Conservation (phyloP, 1,284 basidiomycete species). For the Ganoderma boninense region DNA sequence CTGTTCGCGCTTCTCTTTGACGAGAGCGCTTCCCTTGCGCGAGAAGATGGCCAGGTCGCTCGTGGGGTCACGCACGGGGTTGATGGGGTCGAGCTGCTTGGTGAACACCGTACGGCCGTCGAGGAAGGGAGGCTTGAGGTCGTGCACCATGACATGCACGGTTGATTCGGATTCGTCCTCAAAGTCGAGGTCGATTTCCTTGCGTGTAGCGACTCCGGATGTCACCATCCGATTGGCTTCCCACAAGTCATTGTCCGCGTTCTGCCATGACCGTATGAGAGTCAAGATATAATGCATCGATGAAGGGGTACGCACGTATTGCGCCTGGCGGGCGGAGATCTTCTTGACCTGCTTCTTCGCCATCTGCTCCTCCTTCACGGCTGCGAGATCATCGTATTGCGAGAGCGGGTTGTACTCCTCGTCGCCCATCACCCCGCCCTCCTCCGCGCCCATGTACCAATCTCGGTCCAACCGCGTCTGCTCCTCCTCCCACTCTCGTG, state of each 20-base stretch:
- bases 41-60: slow-evolving; percentile 96
- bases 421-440: slow-evolving; percentile 85
- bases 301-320: slow-evolving; percentile 74
- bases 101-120: slow-evolving; percentile 97
- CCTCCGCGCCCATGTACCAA: slow-evolving; percentile 94
- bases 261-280: slow-evolving; percentile 55
- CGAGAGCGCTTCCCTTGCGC: slow-evolving; percentile 93
- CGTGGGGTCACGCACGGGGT: slow-evolving; percentile 93
- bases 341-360: slow-evolving; percentile 84
- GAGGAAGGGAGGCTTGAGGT: slow-evolving; percentile 97
- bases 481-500: slow-evolving; percentile 95
- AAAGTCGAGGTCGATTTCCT: slow-evolving; percentile 88
- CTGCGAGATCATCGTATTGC: slow-evolving; percentile 87
- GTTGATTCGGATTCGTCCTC: slow-evolving; percentile 95
- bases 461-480: slow-evolving; percentile 89
- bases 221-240: slow-evolving; percentile 97
- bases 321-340: slow-evolving; percentile 91
- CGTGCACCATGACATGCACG: slow-evolving; percentile 97
- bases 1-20: slow-evolving; percentile 95
- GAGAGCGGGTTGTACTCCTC: slow-evolving; percentile 94
- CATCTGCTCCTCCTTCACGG: slow-evolving; percentile 81
- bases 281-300: slow-evolving; percentile 9
- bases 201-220: slow-evolving; percentile 91
- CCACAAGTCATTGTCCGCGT: slow-evolving; percentile 98
- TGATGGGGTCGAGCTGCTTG: slow-evolving; percentile 96